Conservation (phyloP, 2,329 filamentous ascomycete species). For the Lachnellula hyalina region DNA sequence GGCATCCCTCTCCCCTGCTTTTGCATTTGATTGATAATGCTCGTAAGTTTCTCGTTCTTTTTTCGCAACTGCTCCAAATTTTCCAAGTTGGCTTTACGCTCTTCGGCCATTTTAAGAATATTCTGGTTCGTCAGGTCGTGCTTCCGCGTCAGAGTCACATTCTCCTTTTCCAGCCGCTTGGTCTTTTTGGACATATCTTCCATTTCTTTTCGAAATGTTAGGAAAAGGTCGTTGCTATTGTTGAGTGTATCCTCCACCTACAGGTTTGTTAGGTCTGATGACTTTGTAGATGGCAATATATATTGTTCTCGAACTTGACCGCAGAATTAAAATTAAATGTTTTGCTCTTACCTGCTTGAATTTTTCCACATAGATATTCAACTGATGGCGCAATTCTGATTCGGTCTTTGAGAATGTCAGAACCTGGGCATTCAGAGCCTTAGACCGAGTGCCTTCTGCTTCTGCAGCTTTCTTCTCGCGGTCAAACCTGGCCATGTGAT, state of each 20-base stretch:
- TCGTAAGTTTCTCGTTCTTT: constrained; percentile 84
- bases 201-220: constrained; percentile 98
- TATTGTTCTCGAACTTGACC: background rate
- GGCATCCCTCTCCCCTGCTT: constrained; percentile 78
- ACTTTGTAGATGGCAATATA: background rate
- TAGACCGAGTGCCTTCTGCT: constrained; percentile 69
- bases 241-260: constrained; percentile 98
- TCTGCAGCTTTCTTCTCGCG: constrained; percentile 86
- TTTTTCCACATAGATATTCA: constrained; percentile 98
- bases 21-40: constrained; percentile 94
- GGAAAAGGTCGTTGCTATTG: constrained; percentile 94
- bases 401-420: constrained; percentile 96
- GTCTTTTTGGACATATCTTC: constrained; percentile 99
- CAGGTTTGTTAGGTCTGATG: constrained; percentile 38
- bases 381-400: constrained; percentile 84
- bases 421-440: constrained; percentile 84
- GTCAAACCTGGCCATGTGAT: constrained; percentile 82
- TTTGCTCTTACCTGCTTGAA: constrained; percentile 83
- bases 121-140: constrained; percentile 91
- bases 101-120: constrained; percentile 95
- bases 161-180: constrained; percentile 93
- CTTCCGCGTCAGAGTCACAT: constrained; percentile 83
- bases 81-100: constrained; percentile 70
- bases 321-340: constrained; percentile 7
- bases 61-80: constrained; percentile 70